Percentiles rank a stretch among this genome's conserved stretches.
These are phyloP conservation scores for Starmerella gropengiesseri DNA, from an alignment of 805 yeast genomes.

Conservation along the genomic window DNA sequence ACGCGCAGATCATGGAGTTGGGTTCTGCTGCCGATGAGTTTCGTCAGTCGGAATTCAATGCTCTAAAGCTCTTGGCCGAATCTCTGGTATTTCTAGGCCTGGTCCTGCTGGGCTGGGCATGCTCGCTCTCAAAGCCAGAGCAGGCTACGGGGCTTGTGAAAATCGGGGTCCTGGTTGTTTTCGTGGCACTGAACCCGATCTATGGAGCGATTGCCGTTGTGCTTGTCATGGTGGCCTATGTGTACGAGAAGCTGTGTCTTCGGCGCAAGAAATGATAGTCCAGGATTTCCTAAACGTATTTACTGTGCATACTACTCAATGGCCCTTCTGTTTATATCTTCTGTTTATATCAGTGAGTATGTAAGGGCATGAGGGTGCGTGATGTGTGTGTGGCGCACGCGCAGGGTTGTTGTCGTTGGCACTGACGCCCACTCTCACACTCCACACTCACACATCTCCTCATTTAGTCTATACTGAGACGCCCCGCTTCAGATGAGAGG, in stretches of 20 bases:
- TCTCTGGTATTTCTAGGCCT: slow-evolving; percentile 17
- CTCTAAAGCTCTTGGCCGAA: slow-evolving; percentile 16
- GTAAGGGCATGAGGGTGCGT: too few species aligned
- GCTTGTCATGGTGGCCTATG: slow-evolving; percentile 2
- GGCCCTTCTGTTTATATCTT: too few species aligned
- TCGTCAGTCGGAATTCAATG: slow-evolving; percentile 7
- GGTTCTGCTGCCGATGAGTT: slow-evolving; percentile 10
- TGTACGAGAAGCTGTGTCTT: slow-evolving; percentile 2
- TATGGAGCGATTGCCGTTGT: slow-evolving; percentile 8
- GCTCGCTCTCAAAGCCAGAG: slow-evolving; percentile 6
- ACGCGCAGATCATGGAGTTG: neutral
- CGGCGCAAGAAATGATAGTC: neutral
- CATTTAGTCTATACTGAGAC: too few species aligned
- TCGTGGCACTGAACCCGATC: slow-evolving; percentile 17
- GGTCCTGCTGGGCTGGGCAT: slow-evolving; percentile 15
- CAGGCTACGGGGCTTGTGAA: slow-evolving; percentile 9
- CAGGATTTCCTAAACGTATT: too few species aligned
- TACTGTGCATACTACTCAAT: too few species aligned
- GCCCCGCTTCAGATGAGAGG: slow-evolving; percentile 1
- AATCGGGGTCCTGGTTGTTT: slow-evolving; percentile 9
- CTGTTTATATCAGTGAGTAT: too few species aligned
- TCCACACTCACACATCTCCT: too few species aligned
- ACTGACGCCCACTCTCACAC: too few species aligned
- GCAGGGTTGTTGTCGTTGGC: too few species aligned
- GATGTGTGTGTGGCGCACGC: too few species aligned